phyloP scores from a whole-genome alignment of 2,329 filamentous ascomycete genomes.

The Neonectria hederae region DNA sequence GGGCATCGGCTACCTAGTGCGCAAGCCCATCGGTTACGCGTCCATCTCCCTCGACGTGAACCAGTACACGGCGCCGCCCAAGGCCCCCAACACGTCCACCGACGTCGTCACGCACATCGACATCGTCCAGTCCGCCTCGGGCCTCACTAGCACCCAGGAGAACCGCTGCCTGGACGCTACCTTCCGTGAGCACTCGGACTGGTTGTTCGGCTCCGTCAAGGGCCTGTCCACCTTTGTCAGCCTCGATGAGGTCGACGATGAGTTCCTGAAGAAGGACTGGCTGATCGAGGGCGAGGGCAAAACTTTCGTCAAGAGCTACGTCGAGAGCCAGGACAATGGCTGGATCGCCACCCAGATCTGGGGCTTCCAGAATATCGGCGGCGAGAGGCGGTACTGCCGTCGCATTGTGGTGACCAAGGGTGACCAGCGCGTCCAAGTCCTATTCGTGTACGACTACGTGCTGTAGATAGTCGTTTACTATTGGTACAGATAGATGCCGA shows the following conservation, averaged over 20 bases:
- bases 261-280: conserved; percentile 68
- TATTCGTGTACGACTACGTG: conserved; percentile 66
- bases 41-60: conserved; percentile 73
- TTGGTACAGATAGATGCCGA: neutral
- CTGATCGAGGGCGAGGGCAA: conserved; percentile 66
- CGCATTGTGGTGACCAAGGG: conserved; percentile 65
- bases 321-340: conserved; percentile 62
- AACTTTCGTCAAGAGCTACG: conserved; percentile 71
- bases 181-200: conserved; percentile 74
- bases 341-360: conserved; percentile 68
- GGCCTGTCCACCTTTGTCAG: conserved; percentile 66
- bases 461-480: conserved; percentile 23
- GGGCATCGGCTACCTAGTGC: conserved; percentile 75
- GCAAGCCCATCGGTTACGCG: conserved; percentile 76
- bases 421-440: conserved; percentile 57
- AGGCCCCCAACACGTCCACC: conserved; percentile 50
- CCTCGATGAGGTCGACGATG: conserved; percentile 62
- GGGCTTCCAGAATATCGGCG: conserved; percentile 66
- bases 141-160: conserved; percentile 72
- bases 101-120: conserved; percentile 68
- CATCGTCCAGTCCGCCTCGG: conserved; percentile 78
- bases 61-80: conserved; percentile 59
- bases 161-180: conserved; percentile 61
- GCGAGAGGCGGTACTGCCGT: conserved; percentile 61
- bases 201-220: conserved; percentile 78